Evolutionary conservation across 23 red algal genomes (phyloP), one percentile per base, ranked within the genome.

Genomic region (Porphyridium purpureum): DNA sequence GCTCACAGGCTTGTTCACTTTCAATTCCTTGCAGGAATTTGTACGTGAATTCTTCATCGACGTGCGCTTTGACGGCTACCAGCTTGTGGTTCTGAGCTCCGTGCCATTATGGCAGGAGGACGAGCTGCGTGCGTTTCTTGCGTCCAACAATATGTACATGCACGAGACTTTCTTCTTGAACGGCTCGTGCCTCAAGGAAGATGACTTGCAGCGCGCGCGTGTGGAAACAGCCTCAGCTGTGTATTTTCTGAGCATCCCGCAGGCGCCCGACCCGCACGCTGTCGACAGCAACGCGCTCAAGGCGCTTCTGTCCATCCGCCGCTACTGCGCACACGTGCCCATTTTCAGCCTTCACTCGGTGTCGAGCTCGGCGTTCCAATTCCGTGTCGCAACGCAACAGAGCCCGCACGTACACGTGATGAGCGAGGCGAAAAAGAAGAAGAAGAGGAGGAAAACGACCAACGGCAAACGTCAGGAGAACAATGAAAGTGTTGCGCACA

Each of bases 201-300:
- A 82, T 46, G 76, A 68, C 54, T 35, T 82, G 0, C 50, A 62
- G 41, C 55, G 65, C 49, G 76, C 76, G 4, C 76, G 69, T 49
- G 76, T 82, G 0, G 76, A 69, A 14, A 55, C 46, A 4, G 65
- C 76, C 5, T 62, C 55, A 22, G 76, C 76, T 57, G 65, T 82
- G 7, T 82, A 71, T 49, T 55, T 82, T 21, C 64, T 82, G 33
- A 62, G 55, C 65, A 82, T 71, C 35, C 76, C 70, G 35, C 76
- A 82, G 47, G 64, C 64, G 52, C 62, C 62, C 35, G 76, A 69
- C 55, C 62, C 76, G 23, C 57, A 69, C 31, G 76, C 56, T 24
- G 76, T 71, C 33, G 76, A 82, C 46, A 71, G 64, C 7, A 66
- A 68, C 34, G 72, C 65, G 17, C 59, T 82, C 5, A 82, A 82